Evolutionary conservation across 23 red algal species (phyloP), one percentile per base, ranked within the genome.

Genomic region (Gracilaria domingensis): DNA sequence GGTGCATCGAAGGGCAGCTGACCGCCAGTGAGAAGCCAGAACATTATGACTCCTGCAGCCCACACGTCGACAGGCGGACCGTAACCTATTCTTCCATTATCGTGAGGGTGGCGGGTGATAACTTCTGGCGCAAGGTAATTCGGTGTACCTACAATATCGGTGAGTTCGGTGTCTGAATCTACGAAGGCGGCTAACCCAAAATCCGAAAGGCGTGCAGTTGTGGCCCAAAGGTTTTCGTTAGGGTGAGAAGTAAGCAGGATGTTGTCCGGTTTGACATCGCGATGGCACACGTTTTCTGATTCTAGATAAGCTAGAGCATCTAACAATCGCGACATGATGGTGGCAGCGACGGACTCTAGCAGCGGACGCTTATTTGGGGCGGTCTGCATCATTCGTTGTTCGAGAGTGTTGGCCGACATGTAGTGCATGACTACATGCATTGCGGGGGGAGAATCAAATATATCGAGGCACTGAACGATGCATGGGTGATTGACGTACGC

Each of bases 241-340:
- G 66, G 48, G 30, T 75, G 59, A 75, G 81, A 55, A 5, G 77
- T 82, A 30, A 97, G 74, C 6, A 96, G 72, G 39, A 96, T 84
- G 58, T 96, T 96, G 59, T 96, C 95, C 38, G 88, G 88, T 47
- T 96, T 96, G 49, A 97, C 91, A 49, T 97, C 95, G 35, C 95
- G 79, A 59, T 95, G 94, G 69, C 88, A 88, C 11, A 89, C 74
- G 70, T 86, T 79, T 47, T 86, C 88, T 28, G 56, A 28, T 32
- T 95, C 77, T 49, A 95, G 62, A 37, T 95, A 95, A 28, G 88
- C 80, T 13, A 95, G 50, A 13, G 85, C 94, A 42, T 83, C 54
- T 42, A 95, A 53, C 36, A 95, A 57, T 57, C 89, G 80, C 37
- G 71, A 67, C 79, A 95, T 85, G 56, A 95, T 95, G 49, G 82